Conservation (phyloP, 2,329 filamentous ascomycete species). For the Diaporthe sp. region DNA sequence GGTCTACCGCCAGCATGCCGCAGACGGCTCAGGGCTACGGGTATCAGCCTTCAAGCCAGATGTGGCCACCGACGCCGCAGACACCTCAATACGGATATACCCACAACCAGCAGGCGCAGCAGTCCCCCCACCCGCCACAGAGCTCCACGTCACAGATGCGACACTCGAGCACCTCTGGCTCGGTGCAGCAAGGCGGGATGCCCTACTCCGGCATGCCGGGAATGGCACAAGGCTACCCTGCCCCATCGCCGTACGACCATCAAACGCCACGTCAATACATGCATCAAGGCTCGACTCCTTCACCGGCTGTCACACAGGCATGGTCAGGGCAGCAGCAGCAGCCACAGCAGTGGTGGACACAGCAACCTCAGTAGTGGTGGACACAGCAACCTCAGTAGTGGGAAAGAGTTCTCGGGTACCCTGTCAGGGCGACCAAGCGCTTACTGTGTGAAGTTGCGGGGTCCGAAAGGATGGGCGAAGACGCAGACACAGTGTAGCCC, state of each 20-base stretch:
- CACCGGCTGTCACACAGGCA: conserved; percentile 64
- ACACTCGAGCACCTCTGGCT: conserved; percentile 66
- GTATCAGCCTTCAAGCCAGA: conserved; percentile 72
- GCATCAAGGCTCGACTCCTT: conserved; percentile 69
- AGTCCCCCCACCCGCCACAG: conserved; percentile 66
- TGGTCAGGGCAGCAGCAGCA: conserved; percentile 74
- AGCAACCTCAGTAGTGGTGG: conserved; percentile 70
- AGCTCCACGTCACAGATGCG: conserved; percentile 72
- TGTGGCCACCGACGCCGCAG: conserved; percentile 78
- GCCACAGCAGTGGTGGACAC: conserved; percentile 70
- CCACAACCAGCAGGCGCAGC: conserved; percentile 66
- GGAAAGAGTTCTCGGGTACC: neutral
- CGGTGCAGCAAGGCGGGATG: conserved; percentile 69
- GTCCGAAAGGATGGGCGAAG: neutral
- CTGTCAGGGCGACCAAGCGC: neutral
- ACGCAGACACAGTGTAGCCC: neutral
- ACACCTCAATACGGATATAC: conserved; percentile 69
- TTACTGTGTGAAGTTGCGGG: neutral
- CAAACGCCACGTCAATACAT: conserved; percentile 77
- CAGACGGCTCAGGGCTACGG: conserved; percentile 71
- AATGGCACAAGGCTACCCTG: conserved; percentile 70
- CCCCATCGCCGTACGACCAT: conserved; percentile 71
- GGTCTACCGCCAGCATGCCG: conserved; percentile 64
- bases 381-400: conserved; percentile 61
- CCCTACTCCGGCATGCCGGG: conserved; percentile 75